Percentiles rank a stretch among this genome's conserved stretches.
Conservation (phyloP, 331 rosid species). For the Spiraea crenata region DNA sequence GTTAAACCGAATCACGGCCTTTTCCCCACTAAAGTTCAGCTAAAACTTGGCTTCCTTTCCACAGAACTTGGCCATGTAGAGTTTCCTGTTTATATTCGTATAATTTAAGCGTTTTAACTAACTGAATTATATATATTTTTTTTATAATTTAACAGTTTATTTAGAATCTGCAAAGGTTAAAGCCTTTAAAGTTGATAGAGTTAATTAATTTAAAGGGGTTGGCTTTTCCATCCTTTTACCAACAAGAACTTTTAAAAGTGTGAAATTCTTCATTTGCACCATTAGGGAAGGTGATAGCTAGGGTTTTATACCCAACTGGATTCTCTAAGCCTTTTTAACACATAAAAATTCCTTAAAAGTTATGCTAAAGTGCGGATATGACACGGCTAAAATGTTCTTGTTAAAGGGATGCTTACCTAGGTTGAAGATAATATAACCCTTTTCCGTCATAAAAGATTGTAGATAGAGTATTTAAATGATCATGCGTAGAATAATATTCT, state of each 20-base stretch:
- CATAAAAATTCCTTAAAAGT: neutral
- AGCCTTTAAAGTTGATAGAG: conserved; percentile 17
- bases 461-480: neutral
- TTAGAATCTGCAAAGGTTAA: conserved; percentile 1
- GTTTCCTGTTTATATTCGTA: neutral
- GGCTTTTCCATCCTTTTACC: conserved; percentile 16
- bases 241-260: conserved; percentile 11
- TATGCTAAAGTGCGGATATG: neutral
- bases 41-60: conserved; percentile 29
- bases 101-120: too few relatives aligned
- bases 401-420: neutral
- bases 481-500: too few relatives aligned
- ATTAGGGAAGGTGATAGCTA: neutral
- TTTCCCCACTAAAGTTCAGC: conserved; percentile 13
- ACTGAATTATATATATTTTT: too few relatives aligned
- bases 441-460: neutral
- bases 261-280: neutral
- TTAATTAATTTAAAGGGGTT: conserved; percentile 11
- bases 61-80: conserved; percentile 10
- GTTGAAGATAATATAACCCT: neutral
- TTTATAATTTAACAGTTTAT: too few relatives aligned
- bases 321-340: neutral
- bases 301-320: neutral
- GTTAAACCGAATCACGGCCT: conserved; percentile 23
- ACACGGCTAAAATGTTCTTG: conserved; percentile 2